Conservation (phyloP, 176 grass and related monocot species). For the Aechmea fasciata region DNA sequence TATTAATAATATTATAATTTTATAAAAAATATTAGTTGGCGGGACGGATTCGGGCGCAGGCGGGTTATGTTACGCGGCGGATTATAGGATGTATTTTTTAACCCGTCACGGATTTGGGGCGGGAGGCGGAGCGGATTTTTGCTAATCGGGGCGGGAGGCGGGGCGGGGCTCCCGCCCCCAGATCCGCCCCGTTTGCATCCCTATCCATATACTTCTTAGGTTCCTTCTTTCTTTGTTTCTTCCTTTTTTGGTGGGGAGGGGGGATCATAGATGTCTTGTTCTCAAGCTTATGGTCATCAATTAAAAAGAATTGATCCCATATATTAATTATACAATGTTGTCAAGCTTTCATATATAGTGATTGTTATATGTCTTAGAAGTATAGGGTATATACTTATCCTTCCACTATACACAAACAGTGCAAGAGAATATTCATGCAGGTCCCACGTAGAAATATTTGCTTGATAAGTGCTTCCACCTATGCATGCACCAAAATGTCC, state of each 20-base stretch:
- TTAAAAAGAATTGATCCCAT: background rate
- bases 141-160: too few relatives aligned
- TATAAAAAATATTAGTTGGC: too few relatives aligned
- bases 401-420: background rate
- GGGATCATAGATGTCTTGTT: background rate
- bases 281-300: background rate
- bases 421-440: background rate
- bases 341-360: background rate
- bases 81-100: too few relatives aligned
- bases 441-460: background rate
- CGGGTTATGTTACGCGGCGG: too few relatives aligned
- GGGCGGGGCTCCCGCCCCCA: too few relatives aligned
- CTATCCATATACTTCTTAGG: background rate
- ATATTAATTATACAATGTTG: background rate
- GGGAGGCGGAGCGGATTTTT: too few relatives aligned
- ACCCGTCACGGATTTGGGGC: too few relatives aligned
- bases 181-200: too few relatives aligned
- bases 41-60: too few relatives aligned
- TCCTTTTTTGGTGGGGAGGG: background rate
- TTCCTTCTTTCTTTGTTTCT: too few relatives aligned
- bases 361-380: background rate
- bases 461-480: background rate
- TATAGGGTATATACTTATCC: background rate
- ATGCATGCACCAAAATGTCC: background rate
- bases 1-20: too few relatives aligned